Evolutionary conservation across 108 stramenopile genomes (phyloP), one percentile per base, ranked within the genome.

Genomic region (Skeletonema menzelii): DNA sequence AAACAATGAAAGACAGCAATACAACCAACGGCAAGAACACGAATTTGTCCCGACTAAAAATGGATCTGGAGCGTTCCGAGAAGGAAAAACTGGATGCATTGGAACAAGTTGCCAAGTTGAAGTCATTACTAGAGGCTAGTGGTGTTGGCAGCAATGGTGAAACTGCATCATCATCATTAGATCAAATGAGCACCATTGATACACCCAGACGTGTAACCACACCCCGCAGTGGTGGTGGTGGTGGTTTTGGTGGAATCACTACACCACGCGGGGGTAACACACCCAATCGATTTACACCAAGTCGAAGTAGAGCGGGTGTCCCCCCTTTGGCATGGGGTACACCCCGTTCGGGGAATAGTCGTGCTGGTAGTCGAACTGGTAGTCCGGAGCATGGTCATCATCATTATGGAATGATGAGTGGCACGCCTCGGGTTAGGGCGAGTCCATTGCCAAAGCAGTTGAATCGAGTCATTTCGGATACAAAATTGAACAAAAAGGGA

Each of bases 381-480:
- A 53, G 49, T 49, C n/a, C 27, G 10, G 44, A 56, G 5, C 15
- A 40, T 61, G 15, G 10, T 56, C 31, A 49, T 60, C 35, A 56
- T 61, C 35, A 37, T 62, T 17, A 26, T 24, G 12, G 62, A 20
- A 46, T 28, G 49, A 44, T 30, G 19, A 56, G 40, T 19, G 47
- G 47, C 22, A 49, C 47, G 44, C 35, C 24, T 59, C 77, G 56
- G 32, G 59, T 24, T 24, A 66, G 46, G 72, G 59, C 42, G 37
- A 74, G 13, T 27, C 87, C 84, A 11, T 62, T 78, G 59, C 85
- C 87, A 6, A 85, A 79, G 53, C 69, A 63, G 20, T 27, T 44
- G 13, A 69, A 59, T 35, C 20, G 58, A 22, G 63, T 31, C 12
- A 22, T n/a, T 20, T 17, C 26, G 69, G 35, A 64, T 34, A 44